Base-by-base conservation (phyloP, 2,329 filamentous ascomycete genomes). In the Fusarium oligoseptatum region DNA sequence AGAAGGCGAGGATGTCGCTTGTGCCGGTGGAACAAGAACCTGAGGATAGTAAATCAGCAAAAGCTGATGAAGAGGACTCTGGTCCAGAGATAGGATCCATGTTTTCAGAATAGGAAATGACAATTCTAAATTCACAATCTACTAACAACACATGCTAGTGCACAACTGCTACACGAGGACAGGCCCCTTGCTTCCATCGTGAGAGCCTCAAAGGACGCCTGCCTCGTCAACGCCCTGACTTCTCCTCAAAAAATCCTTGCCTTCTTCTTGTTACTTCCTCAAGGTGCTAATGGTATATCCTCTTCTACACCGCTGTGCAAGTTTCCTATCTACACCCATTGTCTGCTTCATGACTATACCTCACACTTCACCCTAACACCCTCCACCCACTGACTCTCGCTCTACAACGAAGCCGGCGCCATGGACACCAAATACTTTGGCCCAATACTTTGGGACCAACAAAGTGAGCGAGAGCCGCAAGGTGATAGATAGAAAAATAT, bases 1-100 rank as follows among this genome's bases (percentile, higher is more conserved):
- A 77, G 75, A 84, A 80, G 64, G 84, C 83, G 64, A 83, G 78
- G 65, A 78, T 80, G 37, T 82, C 84, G 1, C 75, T 86, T 12
- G 83, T 84, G 14, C 78, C 80, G 0, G 74, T 81, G 15, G 76
- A 82, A 45, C 75, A 62, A 34, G 66, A n/a, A 22, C 39, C 48
- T 3, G 56, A 64, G 8, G 61, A 74, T n/a, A 52, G 29, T 3
- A 69, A 63, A 11, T 43, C 56, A 17, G 66, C 34, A 17, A 58
- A 66, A 17, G 65, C 68, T 3, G 61, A 64, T 14, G 66, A 73
- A n/a, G 72, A 63, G 52, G 61, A 66, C 34, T 81, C 80, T 50
- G 77, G 70, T 22, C 79, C 78, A 43, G 80, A 82, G 27, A 58
- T 82, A 58, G 77, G 70, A 3, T 77, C 72, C 11, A 76, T 81